Evolutionary conservation across 1,284 basidiomycete genomes (phyloP), one percentile per base, ranked within the genome.

Genomic region (Xerocomus minutiporus): DNA sequence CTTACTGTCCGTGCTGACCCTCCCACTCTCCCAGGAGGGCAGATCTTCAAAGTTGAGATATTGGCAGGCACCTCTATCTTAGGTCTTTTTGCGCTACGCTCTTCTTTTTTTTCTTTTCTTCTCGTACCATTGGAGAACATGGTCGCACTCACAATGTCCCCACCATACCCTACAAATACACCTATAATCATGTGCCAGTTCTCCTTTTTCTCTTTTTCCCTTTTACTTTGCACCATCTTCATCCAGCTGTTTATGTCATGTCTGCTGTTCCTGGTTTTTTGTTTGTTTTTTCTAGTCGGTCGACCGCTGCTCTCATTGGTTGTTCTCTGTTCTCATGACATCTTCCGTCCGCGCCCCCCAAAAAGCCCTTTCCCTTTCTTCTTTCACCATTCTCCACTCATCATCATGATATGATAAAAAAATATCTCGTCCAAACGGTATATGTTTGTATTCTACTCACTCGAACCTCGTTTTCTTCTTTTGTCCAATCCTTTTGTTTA

Each of bases 31-130:
- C 26, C 46, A 78, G 76, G 61, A 76, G 73, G 56, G 75, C 75
- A 45, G 70, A 78, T 63, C 69, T 78, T 45, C 73, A 75, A 53
- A 72, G 73, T 63, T 75, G 58, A 63, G 44, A 50, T 56, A 56
- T 58, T 54, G 59, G 59, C 68, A 51, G 65, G 58, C 39, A 68
- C 68, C 58, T 56, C 46, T 57, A 57, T 51, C 57, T 49, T 50
- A 28, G 35, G 17, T 32, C 40, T 42, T 20, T n/a, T 8, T 28
- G 29, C 15, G 26, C n/a, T 26, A 6, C n/a, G 41, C 12, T 48
- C 8, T 32, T 41, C 17, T 25, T 29, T 28, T 23, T 36, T 29
- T 29, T 20, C 15, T 35, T 31, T 41, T 20, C 20, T 20, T 20
- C 51, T 36, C 44, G 36, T 40, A 13, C 40, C 26, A 17, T 36